These are phyloP conservation scores for Metschnikowia henanensis DNA, from an alignment of 805 yeast species.

Conservation along the genomic window DNA sequence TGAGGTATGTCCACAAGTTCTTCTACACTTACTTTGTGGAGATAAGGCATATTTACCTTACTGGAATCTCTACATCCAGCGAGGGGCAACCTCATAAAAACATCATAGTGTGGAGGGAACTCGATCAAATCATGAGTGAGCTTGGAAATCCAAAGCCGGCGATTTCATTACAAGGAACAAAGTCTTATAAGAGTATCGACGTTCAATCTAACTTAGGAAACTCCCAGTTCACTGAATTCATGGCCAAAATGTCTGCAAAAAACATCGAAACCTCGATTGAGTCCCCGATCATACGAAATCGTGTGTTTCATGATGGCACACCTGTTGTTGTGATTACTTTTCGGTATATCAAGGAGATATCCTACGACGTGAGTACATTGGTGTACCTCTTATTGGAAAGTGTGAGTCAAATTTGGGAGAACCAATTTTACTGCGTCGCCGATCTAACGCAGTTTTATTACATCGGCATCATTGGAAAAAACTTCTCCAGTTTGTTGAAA, in stretches of 20 bases:
- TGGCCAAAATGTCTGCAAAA: constrained; percentile 63
- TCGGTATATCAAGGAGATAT: constrained; percentile 32
- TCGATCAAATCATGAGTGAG: constrained; percentile 48
- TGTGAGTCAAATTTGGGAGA: constrained; percentile 70
- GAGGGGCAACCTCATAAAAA: constrained; percentile 21
- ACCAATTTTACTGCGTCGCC: constrained; percentile 57
- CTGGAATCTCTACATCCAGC: constrained; percentile 21
- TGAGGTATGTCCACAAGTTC: constrained; percentile 42
- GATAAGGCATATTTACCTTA: constrained; percentile 31
- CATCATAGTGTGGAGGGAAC: constrained; percentile 29
- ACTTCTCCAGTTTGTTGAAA: constrained; percentile 37
- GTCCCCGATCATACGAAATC: constrained; percentile 53
- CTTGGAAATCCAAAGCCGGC: constrained; percentile 62
- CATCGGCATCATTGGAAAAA: constrained; percentile 21
- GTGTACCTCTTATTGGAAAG: constrained; percentile 63
- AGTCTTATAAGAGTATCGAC: constrained; percentile 43
- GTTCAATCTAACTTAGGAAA: constrained; percentile 47
- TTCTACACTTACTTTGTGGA: constrained; percentile 33
- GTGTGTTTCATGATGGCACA: constrained; percentile 69
- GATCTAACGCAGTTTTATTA: constrained; percentile 67
- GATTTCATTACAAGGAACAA: constrained; percentile 56
- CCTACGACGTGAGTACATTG: constrained; percentile 47
- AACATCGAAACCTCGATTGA: constrained; percentile 48
- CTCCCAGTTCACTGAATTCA: constrained; percentile 64
- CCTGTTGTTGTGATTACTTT: constrained; percentile 63